Evolutionary conservation across 2,329 filamentous ascomycete species (phyloP).

Genomic region (Epichloe festucae): DNA sequence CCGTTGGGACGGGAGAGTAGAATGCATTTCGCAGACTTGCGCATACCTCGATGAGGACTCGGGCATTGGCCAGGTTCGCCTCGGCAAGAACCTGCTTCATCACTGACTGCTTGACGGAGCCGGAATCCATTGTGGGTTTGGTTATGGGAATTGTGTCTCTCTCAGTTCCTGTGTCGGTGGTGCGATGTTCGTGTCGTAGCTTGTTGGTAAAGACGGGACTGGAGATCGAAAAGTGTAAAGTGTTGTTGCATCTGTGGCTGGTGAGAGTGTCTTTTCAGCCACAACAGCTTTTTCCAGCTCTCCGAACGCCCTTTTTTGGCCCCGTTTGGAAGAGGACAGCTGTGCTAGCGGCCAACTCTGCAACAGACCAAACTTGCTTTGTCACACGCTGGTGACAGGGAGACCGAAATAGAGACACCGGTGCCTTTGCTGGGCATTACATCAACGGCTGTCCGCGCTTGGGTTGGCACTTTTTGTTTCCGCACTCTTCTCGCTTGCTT

Average conservation of each 20-base stretch:
- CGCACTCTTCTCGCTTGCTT: background rate
- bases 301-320: conserved; percentile 6
- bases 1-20: background rate
- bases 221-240: background rate
- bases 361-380: background rate
- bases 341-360: conserved; percentile 6
- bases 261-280: background rate
- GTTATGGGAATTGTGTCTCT: too few species aligned
- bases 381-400: background rate
- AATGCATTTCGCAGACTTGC: background rate
- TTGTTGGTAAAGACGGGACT: background rate
- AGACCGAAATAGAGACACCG: conserved; percentile 4
- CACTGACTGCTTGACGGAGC: conserved; percentile 45
- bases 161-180: too few species aligned
- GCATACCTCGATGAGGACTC: conserved; percentile 53
- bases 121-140: conserved; percentile 38
- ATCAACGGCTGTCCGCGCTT: conserved; percentile 3
- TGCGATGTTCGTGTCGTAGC: background rate
- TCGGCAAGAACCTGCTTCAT: conserved; percentile 53
- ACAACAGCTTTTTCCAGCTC: background rate
- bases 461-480: background rate
- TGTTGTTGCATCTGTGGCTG: conserved; percentile 15
- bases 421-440: conserved; percentile 5
- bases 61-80: conserved; percentile 54
- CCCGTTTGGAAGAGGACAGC: conserved; percentile 13